A percentile compares a stretch with the other conserved stretches of the same genome.
phyloP scores from a whole-genome alignment of 106 monocot genomes.

The Allium cepa region DNA sequence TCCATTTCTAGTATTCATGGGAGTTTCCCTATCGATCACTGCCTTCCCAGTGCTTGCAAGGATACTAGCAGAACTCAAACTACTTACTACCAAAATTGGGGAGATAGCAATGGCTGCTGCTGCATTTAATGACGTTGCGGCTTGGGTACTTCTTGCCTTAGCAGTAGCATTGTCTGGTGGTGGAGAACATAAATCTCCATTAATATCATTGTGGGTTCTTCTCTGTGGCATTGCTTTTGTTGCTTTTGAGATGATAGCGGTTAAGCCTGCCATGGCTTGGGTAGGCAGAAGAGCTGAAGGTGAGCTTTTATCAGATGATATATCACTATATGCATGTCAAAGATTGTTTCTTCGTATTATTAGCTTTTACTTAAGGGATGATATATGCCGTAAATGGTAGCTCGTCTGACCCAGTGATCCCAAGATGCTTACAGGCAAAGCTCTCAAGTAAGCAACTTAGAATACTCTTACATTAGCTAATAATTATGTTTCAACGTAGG shows the following conservation, averaged over 20 bases:
- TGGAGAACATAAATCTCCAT: conserved; percentile 28
- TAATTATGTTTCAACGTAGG: not conserved
- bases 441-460: no score
- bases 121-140: conserved; percentile 70
- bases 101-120: conserved; percentile 80
- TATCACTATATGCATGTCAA: not conserved
- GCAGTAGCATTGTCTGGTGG: conserved; percentile 66
- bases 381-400: no score
- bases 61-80: conserved; percentile 87
- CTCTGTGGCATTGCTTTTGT: conserved; percentile 56
- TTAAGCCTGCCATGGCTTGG: conserved; percentile 50
- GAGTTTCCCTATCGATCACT: conserved; percentile 83
- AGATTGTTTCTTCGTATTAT: not conserved
- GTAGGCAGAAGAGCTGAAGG: conserved; percentile 33
- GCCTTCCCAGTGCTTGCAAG: conserved; percentile 89
- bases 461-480: no score
- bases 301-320: not conserved
- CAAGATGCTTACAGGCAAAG: no score
- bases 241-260: conserved; percentile 16
- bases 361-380: no score
- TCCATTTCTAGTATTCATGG: conserved; percentile 87
- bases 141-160: conserved; percentile 81
- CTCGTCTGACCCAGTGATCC: no score
- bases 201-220: conserved; percentile 57
- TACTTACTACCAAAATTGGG: conserved; percentile 57